Conservation (phyloP, 225 moss, liverwort and hornwort genomes). For the Climacium dendroides region DNA sequence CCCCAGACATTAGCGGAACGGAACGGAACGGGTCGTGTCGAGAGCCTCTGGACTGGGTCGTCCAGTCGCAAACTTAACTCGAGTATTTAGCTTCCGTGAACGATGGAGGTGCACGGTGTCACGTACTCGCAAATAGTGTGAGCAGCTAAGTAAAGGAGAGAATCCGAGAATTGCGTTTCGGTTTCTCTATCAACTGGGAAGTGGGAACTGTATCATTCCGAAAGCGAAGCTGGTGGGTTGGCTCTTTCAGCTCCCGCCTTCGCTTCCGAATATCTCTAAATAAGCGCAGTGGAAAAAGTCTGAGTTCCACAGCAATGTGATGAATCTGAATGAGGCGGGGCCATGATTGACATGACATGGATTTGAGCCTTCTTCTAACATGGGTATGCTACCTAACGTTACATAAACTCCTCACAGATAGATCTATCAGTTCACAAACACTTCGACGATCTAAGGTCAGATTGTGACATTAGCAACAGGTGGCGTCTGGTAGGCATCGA, state of each 20-base stretch:
- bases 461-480: not conserved
- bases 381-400: not conserved
- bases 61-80: not conserved
- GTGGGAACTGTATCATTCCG: not conserved
- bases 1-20: not conserved
- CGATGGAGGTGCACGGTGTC: not conserved
- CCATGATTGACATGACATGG: not conserved
- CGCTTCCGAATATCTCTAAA: not conserved
- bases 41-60: not conserved
- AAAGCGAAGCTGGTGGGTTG: not conserved
- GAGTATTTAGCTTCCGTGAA: not conserved
- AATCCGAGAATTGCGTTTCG: not conserved
- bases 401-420: not conserved
- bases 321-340: not conserved
- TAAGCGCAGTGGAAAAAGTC: not conserved
- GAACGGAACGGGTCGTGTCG: conserved; percentile 12
- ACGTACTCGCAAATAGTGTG: not conserved
- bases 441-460: not conserved
- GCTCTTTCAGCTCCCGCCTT: not conserved
- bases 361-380: not conserved
- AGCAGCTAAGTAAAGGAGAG: not conserved
- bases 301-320: not conserved
- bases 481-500: not conserved
- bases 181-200: not conserved
- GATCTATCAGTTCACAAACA: not conserved